Base-by-base conservation (phyloP, 495 filamentous ascomycete genomes). In the Penicillium atrosanguineum region DNA sequence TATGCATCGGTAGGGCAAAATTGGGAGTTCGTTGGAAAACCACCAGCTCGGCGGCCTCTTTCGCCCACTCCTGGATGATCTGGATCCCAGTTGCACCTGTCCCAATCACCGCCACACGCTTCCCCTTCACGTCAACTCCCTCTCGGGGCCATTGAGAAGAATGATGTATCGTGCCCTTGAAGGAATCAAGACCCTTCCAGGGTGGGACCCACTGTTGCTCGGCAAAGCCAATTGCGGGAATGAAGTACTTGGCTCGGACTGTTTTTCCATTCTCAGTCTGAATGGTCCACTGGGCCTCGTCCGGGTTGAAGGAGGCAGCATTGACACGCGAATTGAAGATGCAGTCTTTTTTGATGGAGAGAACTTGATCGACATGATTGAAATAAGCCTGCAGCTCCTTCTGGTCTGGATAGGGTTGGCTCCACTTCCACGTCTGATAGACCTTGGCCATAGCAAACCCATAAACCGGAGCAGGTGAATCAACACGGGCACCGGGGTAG, bases 11-110 rank as follows among this genome's bases (percentile, higher is more conserved):
- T 9, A 86, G 49, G 8, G 73, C 71, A 12, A 78, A 71, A 57
- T 83, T 83, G 0, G 81, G 76, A 2, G 77, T 80, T 0, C 79
- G 69, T 52, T 82, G 79, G 59, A 79, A 80, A 7, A 82, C 74
- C 0, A 71, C 80, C 18, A 81, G 65, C 28, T 72, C 53, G 9
- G 49, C 58, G 7, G 61, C 77, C 11, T 57, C 55, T 48, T 70
- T 71, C 7, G 65, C 77, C 21, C 60, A 57, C 19, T 76, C 75
- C 44, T 83, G 79, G 16, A 69, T 71, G 42, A 78, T 69, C 52
- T 86, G 83, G 7, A 85, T 74, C 14, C 79, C 83, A 20, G 83
- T 87, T 5, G 85, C 84, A 0, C 79, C 81, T 2, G 80, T 85
- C 1, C 82, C 83, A 23, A 86, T 75, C 9, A 84, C 69, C 12